Evolutionary conservation across 164 flowering plant species (phyloP), one percentile per base, ranked within the genome.

Genomic region (Platanus orientalis): DNA sequence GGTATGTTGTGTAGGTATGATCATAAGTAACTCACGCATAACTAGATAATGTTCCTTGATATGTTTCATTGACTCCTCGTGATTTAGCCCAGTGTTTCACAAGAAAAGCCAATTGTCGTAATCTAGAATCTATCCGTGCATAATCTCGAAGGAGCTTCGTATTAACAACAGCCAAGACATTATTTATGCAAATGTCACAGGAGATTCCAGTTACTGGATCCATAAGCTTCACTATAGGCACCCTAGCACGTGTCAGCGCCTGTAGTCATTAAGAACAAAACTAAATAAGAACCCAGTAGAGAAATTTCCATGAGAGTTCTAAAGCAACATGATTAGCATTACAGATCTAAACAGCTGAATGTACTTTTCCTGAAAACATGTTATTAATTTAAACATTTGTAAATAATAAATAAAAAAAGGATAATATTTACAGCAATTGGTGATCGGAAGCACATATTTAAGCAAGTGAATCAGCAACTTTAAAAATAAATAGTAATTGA

Each of bases 41-140:
- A 79, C 99, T 95, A 57, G 99, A 95, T 6, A 95, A 74, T 47
- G 99, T 95, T 76, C 99, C 99, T 34, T 79, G 96, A 61, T 95
- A 95, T 63, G 97, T 92, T 71, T 79, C 90, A 78, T 95, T 95
- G 34, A 95, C 96, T 66, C 88, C 85, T 73, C 99, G 83, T 54
- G 86, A 80, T 74, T 88, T 95, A 7, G 99, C 99, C 99, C 99
- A 92, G 60, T 95, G 92, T 69, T 95, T 95, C 76, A 95, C 94
- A 72, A 95, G 78, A 64, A 87, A 89, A 44, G 96, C 97, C 85
- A 95, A 70, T 69, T 95, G 97, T 25, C 78, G 78, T 45, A 95
- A 76, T 67, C 99, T 81, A 36, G 45, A 81, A 80, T 95, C 99
- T 73, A 95, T 89, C 68, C 74, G 73, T 32, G 91, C 89, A 84